A percentile compares a stretch with the other conserved stretches of the same genome.
Conservation (phyloP, 1,284 basidiomycete genomes). For the Puccinia coronata region DNA sequence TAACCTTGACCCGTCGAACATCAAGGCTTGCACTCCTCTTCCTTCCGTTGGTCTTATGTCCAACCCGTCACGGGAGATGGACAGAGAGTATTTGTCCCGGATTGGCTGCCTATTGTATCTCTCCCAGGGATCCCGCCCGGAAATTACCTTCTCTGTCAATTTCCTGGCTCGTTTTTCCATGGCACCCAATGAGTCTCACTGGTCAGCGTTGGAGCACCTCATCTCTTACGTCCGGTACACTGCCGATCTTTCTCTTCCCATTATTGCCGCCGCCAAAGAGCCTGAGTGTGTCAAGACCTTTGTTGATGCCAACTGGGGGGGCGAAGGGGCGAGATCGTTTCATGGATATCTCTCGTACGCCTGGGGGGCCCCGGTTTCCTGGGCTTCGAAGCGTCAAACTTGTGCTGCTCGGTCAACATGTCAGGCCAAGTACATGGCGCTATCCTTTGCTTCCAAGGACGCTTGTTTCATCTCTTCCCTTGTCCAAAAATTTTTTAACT, state of each 20-base stretch:
- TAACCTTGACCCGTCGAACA: neutral
- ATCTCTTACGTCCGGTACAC: too few relatives aligned
- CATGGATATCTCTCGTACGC: neutral
- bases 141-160: too few relatives aligned
- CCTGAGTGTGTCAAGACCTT: neutral
- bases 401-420: neutral
- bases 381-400: neutral
- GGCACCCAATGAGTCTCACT: too few relatives aligned
- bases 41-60: neutral
- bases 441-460: neutral
- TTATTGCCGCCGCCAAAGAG: too few relatives aligned
- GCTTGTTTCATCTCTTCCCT: neutral
- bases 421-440: neutral
- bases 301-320: slow-evolving; percentile 24
- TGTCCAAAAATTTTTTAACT: neutral
- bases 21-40: neutral
- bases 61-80: neutral
- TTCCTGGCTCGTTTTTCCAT: too few relatives aligned
- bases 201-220: too few relatives aligned
- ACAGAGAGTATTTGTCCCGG: neutral
- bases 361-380: neutral
- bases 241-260: too few relatives aligned
- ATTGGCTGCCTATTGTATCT: too few relatives aligned
- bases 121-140: too few relatives aligned
- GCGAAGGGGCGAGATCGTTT: neutral